Conservation (phyloP, 2,329 filamentous ascomycete species). For the Aspergillus hiratsukae region DNA sequence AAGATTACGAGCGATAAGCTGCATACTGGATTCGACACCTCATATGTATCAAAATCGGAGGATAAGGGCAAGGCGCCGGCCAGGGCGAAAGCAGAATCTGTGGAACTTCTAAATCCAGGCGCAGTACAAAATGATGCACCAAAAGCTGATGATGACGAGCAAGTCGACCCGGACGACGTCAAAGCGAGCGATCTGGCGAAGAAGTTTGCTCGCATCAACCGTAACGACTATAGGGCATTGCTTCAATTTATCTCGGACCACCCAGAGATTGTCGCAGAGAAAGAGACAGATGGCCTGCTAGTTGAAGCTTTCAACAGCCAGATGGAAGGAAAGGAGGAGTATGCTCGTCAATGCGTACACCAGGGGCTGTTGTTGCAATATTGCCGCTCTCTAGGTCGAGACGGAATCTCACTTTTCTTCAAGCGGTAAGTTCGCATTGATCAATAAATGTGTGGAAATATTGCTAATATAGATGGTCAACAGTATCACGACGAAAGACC, state of each 20-base stretch:
- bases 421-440: slow-evolving; percentile 56
- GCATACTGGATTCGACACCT: slow-evolving; percentile 86
- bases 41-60: slow-evolving; percentile 64
- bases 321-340: slow-evolving; percentile 69
- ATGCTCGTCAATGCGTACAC: slow-evolving; percentile 82
- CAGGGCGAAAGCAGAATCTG: slow-evolving; percentile 39
- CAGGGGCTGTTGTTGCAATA: slow-evolving; percentile 91
- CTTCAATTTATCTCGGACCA: slow-evolving; percentile 74
- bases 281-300: slow-evolving; percentile 84
- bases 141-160: slow-evolving; percentile 51
- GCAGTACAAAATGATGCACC: slow-evolving; percentile 36
- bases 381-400: slow-evolving; percentile 80
- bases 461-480: slow-evolving; percentile 7
- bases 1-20: slow-evolving; percentile 94
- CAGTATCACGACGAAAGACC: slow-evolving; percentile 75
- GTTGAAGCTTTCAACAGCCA: slow-evolving; percentile 89
- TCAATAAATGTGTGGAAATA: neutral
- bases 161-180: slow-evolving; percentile 66
- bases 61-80: slow-evolving; percentile 42
- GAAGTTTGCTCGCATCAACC: slow-evolving; percentile 73
- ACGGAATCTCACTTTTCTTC: slow-evolving; percentile 91
- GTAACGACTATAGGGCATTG: slow-evolving; percentile 67
- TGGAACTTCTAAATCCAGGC: slow-evolving; percentile 74
- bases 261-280: slow-evolving; percentile 73
- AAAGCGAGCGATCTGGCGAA: slow-evolving; percentile 74